Conservation (phyloP, 2,329 filamentous ascomycete species). For the Zymoseptoria ardabiliae region DNA sequence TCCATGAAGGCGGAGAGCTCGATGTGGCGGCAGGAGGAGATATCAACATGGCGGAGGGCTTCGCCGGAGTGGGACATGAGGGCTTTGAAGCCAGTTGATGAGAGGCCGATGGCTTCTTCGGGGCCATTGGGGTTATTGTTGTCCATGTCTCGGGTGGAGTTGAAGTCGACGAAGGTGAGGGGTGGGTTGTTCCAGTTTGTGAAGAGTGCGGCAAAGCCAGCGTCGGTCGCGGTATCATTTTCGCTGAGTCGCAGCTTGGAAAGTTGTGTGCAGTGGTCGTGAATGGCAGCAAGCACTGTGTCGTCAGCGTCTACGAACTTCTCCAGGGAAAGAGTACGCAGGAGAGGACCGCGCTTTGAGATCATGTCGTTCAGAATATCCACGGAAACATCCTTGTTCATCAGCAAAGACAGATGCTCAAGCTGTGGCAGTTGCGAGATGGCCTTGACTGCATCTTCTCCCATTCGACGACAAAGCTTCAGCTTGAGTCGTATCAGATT, state of each 20-base stretch:
- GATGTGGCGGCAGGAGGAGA: conserved; percentile 83
- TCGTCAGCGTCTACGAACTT: conserved; percentile 62
- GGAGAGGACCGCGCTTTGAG: conserved; percentile 51
- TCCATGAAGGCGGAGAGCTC: conserved; percentile 62
- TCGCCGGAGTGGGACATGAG: conserved; percentile 77
- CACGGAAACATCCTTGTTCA: conserved; percentile 51
- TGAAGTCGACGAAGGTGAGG: conserved; percentile 64
- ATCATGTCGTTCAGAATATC: conserved; percentile 57
- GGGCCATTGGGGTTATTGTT: conserved; percentile 59
- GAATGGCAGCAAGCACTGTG: conserved; percentile 61
- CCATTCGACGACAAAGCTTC: conserved; percentile 68
- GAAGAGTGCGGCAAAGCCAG: conserved; percentile 66
- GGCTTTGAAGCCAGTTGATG: conserved; percentile 66
- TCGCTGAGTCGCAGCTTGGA: conserved; percentile 74
- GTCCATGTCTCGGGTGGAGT: conserved; percentile 70
- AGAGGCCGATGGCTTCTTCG: conserved; percentile 61
- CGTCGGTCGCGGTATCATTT: conserved; percentile 68
- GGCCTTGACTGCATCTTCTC: conserved; percentile 55
- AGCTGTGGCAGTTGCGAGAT: conserved; percentile 58
- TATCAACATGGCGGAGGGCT: conserved; percentile 59
- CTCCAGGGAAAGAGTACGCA: conserved; percentile 73
- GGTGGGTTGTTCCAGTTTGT: conserved; percentile 66
- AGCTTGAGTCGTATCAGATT: conserved; percentile 70
- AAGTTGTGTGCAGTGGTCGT: conserved; percentile 59
- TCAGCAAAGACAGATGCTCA: conserved; percentile 66